These are phyloP conservation scores for Penicillium hesseltinei DNA, from an alignment of 2,329 filamentous ascomycete genomes.

Conservation along the genomic window DNA sequence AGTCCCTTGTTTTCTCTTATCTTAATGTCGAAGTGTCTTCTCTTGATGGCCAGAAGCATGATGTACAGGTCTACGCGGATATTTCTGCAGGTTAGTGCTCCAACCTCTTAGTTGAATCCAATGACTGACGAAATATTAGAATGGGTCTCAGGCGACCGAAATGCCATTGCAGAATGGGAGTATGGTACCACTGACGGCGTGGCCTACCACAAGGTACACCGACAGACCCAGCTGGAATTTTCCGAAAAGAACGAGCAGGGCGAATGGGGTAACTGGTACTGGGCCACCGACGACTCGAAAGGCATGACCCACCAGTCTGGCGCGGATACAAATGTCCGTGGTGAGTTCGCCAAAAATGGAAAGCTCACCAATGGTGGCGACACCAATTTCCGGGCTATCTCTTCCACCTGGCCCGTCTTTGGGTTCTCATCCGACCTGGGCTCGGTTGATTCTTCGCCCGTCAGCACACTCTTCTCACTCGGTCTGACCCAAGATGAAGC, in stretches of 20 bases:
- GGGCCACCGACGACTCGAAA: slow-evolving; percentile 45
- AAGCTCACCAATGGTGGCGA: slow-evolving; percentile 48
- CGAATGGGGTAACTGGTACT: slow-evolving; percentile 57
- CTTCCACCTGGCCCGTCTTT: slow-evolving; percentile 53
- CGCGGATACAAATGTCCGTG: slow-evolving; percentile 47
- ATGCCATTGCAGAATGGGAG: slow-evolving; percentile 61
- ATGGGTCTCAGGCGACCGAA: slow-evolving; percentile 66
- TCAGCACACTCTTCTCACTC: slow-evolving; percentile 50
- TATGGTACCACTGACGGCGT: slow-evolving; percentile 53
- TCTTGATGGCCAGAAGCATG: slow-evolving; percentile 60
- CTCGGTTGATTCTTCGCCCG: slow-evolving; percentile 36
- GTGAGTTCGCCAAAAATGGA: slow-evolving; percentile 46
- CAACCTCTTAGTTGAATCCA: neutral
- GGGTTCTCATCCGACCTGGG: slow-evolving; percentile 54
- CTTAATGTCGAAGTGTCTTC: slow-evolving; percentile 63
- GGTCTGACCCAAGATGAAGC: slow-evolving; percentile 51
- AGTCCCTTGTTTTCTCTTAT: slow-evolving; percentile 71
- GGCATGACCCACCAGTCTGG: slow-evolving; percentile 50
- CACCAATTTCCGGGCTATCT: slow-evolving; percentile 51
- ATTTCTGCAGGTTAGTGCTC: slow-evolving; percentile 61
- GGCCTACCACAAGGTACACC: slow-evolving; percentile 60
- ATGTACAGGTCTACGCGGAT: slow-evolving; percentile 70
- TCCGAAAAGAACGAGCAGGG: slow-evolving; percentile 49
- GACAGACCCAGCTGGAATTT: slow-evolving; percentile 49
- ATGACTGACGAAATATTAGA: slow-evolving; percentile 49